Percentiles rank a stretch among this genome's conserved stretches.
These are phyloP conservation scores for Phytophthora pseudosyringae DNA, from an alignment of 352 stramenopile species.

Conservation along the genomic window DNA sequence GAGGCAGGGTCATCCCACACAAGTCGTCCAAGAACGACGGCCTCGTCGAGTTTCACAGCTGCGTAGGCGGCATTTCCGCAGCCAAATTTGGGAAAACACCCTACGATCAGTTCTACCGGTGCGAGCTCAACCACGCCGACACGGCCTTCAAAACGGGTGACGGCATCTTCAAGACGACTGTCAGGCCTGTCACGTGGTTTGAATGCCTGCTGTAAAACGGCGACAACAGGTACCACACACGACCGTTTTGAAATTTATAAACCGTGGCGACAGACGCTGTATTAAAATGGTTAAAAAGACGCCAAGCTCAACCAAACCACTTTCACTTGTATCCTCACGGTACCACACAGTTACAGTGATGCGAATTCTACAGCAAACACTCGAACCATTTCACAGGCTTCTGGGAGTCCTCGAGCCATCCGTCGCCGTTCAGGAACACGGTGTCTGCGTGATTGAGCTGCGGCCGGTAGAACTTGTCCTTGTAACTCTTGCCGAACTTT, in stretches of 20 bases:
- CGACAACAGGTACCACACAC: no score
- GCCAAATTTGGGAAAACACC: conserved; percentile 39
- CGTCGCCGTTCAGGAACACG: conserved; percentile 47
- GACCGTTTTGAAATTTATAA: no score
- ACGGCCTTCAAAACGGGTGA: conserved; percentile 58
- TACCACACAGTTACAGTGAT: no score
- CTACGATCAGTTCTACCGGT: conserved; percentile 39
- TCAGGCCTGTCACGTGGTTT: conserved; percentile 52
- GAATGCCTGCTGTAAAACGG: conserved; percentile 39
- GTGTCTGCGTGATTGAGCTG: conserved; percentile 60
- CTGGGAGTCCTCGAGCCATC: conserved; percentile 34
- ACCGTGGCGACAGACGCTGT: no score
- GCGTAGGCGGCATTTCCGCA: conserved; percentile 28
- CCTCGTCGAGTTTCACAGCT: conserved; percentile 54
- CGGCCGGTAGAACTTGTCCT: conserved; percentile 42
- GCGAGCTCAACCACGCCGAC: conserved; percentile 56
- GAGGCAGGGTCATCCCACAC: conserved; percentile 37
- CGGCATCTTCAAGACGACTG: conserved; percentile 40
- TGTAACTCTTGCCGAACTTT: conserved; percentile 43
- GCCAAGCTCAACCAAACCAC: no score
- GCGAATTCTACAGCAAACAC: conserved; percentile 43
- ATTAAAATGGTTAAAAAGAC: no score
- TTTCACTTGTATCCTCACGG: no score
- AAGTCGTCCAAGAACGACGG: conserved; percentile 48
- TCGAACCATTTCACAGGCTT: conserved; percentile 59